A percentile compares a stretch with the other conserved stretches of the same genome.
Conservation (phyloP, 768 basidiomycete species). For the Xanthoconium stramineum region DNA sequence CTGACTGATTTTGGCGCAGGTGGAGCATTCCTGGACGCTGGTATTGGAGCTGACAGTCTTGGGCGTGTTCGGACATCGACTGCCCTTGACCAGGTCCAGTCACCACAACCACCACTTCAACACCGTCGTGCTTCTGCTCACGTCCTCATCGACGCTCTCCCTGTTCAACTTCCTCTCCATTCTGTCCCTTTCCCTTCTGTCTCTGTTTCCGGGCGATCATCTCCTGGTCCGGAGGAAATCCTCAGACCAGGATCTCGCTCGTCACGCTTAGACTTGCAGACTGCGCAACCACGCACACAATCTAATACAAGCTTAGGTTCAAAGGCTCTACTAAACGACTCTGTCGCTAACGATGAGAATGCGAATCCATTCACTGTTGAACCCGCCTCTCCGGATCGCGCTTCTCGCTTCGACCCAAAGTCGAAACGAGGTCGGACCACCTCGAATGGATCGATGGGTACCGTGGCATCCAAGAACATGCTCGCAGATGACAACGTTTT, state of each 20-base stretch:
- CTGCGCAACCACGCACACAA: constrained; percentile 41
- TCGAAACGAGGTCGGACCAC: constrained; percentile 34
- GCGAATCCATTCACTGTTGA: constrained; percentile 34
- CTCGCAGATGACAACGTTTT: constrained; percentile 60
- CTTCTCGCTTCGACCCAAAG: constrained; percentile 46
- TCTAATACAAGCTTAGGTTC: constrained; percentile 55
- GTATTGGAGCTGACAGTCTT: constrained; percentile 24
- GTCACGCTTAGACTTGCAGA: constrained; percentile 32
- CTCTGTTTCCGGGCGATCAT: constrained; percentile 45
- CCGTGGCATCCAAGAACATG: constrained; percentile 31
- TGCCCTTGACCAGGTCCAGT: constrained; percentile 48
- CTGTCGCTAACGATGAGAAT: constrained; percentile 30
- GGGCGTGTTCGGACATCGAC: constrained; percentile 59
- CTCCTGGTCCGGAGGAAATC: constrained; percentile 42
- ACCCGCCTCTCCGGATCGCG: constrained; percentile 36
- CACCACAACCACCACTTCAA: constrained; percentile 38
- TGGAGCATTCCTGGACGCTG: constrained; percentile 45
- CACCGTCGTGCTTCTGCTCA: constrained; percentile 54
- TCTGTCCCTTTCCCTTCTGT: constrained; percentile 65
- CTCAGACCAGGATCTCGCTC: constrained; percentile 34
- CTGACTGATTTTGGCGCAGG: constrained; percentile 52
- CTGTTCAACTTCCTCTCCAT: constrained; percentile 39
- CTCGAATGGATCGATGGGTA: constrained; percentile 48
- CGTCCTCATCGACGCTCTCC: constrained; percentile 42
- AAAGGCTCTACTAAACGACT: constrained; percentile 39